Evolutionary conservation across 2,329 filamentous ascomycete species (phyloP).

Genomic region (Rugonectria rugulosa): DNA sequence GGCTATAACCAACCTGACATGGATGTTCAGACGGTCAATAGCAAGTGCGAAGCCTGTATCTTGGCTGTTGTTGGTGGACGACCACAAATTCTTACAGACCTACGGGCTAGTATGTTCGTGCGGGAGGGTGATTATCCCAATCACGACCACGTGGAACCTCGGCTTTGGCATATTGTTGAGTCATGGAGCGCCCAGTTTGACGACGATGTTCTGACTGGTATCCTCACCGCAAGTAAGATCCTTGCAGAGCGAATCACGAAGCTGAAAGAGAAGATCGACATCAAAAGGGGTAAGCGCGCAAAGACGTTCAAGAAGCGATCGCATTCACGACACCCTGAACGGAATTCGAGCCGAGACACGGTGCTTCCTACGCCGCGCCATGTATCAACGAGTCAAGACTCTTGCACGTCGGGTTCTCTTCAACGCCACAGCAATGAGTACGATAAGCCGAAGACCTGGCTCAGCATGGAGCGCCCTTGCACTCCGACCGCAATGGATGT

Average conservation of each 20-base stretch:
- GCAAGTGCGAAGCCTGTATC: conserved; percentile 61
- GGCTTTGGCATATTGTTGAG: conserved; percentile 50
- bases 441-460: neutral
- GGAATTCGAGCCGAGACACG: neutral
- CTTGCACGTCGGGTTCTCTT: neutral
- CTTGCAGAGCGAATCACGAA: conserved; percentile 20
- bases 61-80: conserved; percentile 57
- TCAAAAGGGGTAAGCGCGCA: neutral
- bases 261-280: conserved; percentile 8
- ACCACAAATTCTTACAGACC: conserved; percentile 50
- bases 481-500: neutral
- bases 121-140: conserved; percentile 39
- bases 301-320: neutral
- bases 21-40: conserved; percentile 38
- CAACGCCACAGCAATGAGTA: neutral
- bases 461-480: neutral
- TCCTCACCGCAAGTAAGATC: conserved; percentile 20
- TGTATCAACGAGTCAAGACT: neutral
- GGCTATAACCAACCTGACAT: conserved; percentile 39
- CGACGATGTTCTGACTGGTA: conserved; percentile 8
- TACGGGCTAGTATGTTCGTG: conserved; percentile 53
- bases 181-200: conserved; percentile 52
- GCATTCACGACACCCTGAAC: neutral
- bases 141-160: conserved; percentile 36
- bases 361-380: neutral